Percentiles rank a stretch among this genome's conserved stretches.
phyloP scores from a whole-genome alignment of 2,329 filamentous ascomycete species.

The Xylaria arbuscula region DNA sequence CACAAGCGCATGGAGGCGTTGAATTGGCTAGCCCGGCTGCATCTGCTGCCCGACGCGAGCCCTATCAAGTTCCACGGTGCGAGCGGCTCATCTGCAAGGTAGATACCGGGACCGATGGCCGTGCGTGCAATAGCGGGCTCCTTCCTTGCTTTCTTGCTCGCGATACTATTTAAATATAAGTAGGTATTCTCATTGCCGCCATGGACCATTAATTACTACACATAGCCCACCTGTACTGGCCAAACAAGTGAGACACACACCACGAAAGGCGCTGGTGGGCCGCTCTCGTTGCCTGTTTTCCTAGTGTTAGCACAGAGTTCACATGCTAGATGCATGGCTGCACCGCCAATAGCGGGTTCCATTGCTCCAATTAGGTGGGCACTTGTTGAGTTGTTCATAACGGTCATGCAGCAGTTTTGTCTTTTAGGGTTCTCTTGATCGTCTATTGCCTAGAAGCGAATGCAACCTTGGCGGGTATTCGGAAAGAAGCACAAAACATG shows the following conservation, averaged over 20 bases:
- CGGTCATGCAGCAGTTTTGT: slow-evolving; percentile 19
- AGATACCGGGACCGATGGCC: slow-evolving; percentile 20
- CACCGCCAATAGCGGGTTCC: slow-evolving; percentile 4
- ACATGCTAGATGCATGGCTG: slow-evolving; percentile 7
- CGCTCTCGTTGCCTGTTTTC: slow-evolving; percentile 13
- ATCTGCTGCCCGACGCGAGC: slow-evolving; percentile 21
- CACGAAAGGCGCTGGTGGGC: slow-evolving; percentile 8
- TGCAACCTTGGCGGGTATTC: slow-evolving; percentile 83
- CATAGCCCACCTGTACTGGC: slow-evolving; percentile 5
- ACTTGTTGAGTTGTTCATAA: slow-evolving; percentile 9
- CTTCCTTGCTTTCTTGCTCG: slow-evolving; percentile 8
- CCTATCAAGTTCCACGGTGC: slow-evolving; percentile 17
- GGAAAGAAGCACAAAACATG: slow-evolving; percentile 97
- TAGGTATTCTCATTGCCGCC: slow-evolving; percentile 8
- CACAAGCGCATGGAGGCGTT: slow-evolving; percentile 1
- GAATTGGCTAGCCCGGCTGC: slow-evolving; percentile 5
- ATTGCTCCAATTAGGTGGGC: slow-evolving; percentile 15
- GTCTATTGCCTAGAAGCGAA: slow-evolving; percentile 63
- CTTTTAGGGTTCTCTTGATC: slow-evolving; percentile 14
- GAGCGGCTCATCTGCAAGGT: slow-evolving; percentile 19
- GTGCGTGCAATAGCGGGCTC: slow-evolving; percentile 20
- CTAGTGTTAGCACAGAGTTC: slow-evolving; percentile 3
- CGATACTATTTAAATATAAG: not conserved
- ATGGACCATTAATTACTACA: slow-evolving; percentile 16
- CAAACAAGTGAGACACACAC: slow-evolving; percentile 10